Conservation (phyloP, 805 yeast genomes). For the Pichia occidentalis region DNA sequence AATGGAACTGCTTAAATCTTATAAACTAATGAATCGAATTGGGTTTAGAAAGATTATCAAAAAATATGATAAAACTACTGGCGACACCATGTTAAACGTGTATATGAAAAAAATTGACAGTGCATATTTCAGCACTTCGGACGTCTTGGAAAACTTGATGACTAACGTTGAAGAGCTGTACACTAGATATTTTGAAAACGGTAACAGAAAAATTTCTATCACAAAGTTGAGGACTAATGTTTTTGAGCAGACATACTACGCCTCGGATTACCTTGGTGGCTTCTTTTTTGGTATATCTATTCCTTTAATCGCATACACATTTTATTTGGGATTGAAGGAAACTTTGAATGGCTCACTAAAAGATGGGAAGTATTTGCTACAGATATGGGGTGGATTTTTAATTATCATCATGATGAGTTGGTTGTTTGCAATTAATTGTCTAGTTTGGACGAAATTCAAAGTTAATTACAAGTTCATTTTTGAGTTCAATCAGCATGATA, state of each 20-base stretch:
- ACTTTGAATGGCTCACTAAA: conserved; percentile 36
- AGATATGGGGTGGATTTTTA: conserved; percentile 91
- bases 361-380: conserved; percentile 59
- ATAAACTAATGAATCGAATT: conserved; percentile 70
- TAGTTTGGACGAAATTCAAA: conserved; percentile 64
- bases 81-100: conserved; percentile 34
- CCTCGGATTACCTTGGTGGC: conserved; percentile 56
- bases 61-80: conserved; percentile 76
- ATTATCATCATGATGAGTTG: conserved; percentile 52
- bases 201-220: conserved; percentile 63
- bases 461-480: conserved; percentile 90
- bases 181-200: conserved; percentile 59
- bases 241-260: conserved; percentile 34
- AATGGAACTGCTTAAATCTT: conserved; percentile 63
- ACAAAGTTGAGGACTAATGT: conserved; percentile 56
- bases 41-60: conserved; percentile 86
- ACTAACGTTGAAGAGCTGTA: conserved; percentile 61
- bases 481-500: conserved; percentile 69
- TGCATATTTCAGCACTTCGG: conserved; percentile 57
- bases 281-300: conserved; percentile 60
- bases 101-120: conserved; percentile 55
- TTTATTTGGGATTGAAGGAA: conserved; percentile 38
- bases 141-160: conserved; percentile 57
- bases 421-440: conserved; percentile 62
- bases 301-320: conserved; percentile 58